phyloP scores from a whole-genome alignment of 768 basidiomycete species.

The Crucibulum laeve region DNA sequence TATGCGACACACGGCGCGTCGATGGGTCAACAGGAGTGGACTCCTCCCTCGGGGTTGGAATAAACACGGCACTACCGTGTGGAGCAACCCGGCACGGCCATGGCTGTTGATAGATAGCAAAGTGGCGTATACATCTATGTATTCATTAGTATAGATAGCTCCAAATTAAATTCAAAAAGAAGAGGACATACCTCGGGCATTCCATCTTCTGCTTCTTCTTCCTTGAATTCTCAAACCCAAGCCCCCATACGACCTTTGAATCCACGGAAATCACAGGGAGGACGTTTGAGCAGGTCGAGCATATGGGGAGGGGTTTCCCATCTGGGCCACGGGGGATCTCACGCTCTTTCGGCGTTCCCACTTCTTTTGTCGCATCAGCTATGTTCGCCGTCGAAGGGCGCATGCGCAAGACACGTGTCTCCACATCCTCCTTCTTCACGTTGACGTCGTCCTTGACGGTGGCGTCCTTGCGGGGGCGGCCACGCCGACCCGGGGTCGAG shows the following conservation, averaged over 20 bases:
- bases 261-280: conserved; percentile 76
- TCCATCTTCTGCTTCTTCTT: conserved; percentile 63
- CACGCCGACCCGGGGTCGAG: conserved; percentile 21
- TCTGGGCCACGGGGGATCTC: conserved; percentile 54
- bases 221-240: conserved; percentile 45
- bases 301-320: conserved; percentile 66
- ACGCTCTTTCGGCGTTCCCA: conserved; percentile 25
- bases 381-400: conserved; percentile 35
- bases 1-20: conserved; percentile 46
- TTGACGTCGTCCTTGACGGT: conserved; percentile 24
- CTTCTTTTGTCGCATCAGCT: conserved; percentile 31
- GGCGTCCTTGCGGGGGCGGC: conserved; percentile 16
- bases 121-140: conserved; percentile 72
- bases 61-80: conserved; percentile 38
- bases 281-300: conserved; percentile 65
- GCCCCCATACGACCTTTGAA: conserved; percentile 71
- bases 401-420: conserved; percentile 45
- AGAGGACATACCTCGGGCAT: conserved; percentile 63
- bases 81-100: conserved; percentile 67
- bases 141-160: conserved; percentile 2
- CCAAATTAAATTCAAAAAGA: not conserved
- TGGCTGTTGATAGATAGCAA: conserved; percentile 64
- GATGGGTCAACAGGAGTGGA: conserved; percentile 41
- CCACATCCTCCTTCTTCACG: conserved; percentile 49
- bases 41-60: conserved; percentile 49